Evolutionary conservation across 768 basidiomycete species (phyloP).

Genomic region (Scleroderma bovista): DNA sequence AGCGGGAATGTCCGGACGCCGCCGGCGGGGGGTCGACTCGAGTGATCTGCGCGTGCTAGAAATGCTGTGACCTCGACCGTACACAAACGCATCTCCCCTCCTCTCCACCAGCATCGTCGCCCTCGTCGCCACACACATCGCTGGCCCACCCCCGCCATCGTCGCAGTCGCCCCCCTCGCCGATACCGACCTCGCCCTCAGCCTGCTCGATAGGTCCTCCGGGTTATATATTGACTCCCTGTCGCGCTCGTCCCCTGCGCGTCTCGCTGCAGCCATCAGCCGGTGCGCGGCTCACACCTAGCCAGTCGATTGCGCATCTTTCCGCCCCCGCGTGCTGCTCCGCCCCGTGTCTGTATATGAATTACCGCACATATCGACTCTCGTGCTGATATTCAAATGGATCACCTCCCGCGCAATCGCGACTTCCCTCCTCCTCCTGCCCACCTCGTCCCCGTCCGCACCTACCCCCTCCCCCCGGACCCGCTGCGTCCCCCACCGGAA

Average conservation of each 20-base stretch:
- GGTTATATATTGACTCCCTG: neutral
- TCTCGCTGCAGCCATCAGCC: neutral
- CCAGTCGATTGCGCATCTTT: slow-evolving; percentile 9
- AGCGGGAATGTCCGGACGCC: slow-evolving; percentile 19
- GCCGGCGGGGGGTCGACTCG: slow-evolving; percentile 19
- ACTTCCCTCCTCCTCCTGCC: slow-evolving; percentile 8
- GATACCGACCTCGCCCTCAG: neutral
- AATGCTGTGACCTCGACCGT: slow-evolving; percentile 12
- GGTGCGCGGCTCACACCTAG: neutral
- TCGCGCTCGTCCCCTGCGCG: neutral
- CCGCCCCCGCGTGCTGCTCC: neutral
- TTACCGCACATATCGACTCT: slow-evolving; percentile 20
- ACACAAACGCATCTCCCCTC: slow-evolving; percentile 4
- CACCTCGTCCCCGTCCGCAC: slow-evolving; percentile 21
- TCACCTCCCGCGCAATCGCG: slow-evolving; percentile 24
- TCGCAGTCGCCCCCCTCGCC: neutral
- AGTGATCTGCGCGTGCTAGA: slow-evolving; percentile 20
- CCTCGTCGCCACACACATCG: neutral
- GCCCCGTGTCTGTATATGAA: slow-evolving; percentile 18
- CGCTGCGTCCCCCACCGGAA: slow-evolving; percentile 16
- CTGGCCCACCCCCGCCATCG: neutral
- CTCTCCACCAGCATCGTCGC: neutral
- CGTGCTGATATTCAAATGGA: slow-evolving; percentile 34
- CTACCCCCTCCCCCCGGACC: slow-evolving; percentile 15
- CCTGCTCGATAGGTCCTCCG: neutral